Base-by-base conservation (phyloP, 495 filamentous ascomycete genomes). In the Stereocaulon alpinum region DNA sequence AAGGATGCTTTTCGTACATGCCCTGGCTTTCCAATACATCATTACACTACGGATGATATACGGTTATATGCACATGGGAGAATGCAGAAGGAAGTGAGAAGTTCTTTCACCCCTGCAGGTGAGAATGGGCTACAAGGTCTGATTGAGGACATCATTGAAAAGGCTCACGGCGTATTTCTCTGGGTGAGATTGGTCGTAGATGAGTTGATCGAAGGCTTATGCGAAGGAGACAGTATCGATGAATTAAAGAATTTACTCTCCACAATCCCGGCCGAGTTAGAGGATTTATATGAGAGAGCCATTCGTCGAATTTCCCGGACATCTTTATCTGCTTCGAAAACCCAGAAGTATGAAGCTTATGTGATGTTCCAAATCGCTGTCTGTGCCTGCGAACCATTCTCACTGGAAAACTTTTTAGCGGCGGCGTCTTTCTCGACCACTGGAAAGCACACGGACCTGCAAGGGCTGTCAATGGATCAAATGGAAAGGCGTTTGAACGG, bases 131-230 rank as follows among this genome's bases (percentile, higher is more conserved):
- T 47, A n/a, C 4, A 18, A 3, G 20, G 1, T 47, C 9, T 47
- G 17, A 47, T 47, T 22, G 17, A 22, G 10, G n/a, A 47, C 11
- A 18, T 47, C 18, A 11, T 47, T 4, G 10, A 24, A 22, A 47
- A 5, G 22, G 44, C 44, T 20, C 17, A 47, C 10, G 44, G 44
- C 11, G n/a, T 47, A 11, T 47, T 22, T 20, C 44, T 59, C 6
- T 59, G 56, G 56, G 56, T 59, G 27, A 59, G 56, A 14, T 32
- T 59, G 22, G 60, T 64, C 9, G 55, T 64, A 14, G 47, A 64
- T 24, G 49, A 63, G 22, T 34, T 64, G n/a, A 24, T 62, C 29
- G 44, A 61, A 24, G 62, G 60, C 17, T 22, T 62, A 17, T 24
- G 32, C n/a, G 59, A 64, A 10, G 62, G 62, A n/a, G 40, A 40